A percentile compares a stretch with the other conserved stretches of the same genome.
phyloP scores from a whole-genome alignment of 768 basidiomycete species.

The Suillus plorans region DNA sequence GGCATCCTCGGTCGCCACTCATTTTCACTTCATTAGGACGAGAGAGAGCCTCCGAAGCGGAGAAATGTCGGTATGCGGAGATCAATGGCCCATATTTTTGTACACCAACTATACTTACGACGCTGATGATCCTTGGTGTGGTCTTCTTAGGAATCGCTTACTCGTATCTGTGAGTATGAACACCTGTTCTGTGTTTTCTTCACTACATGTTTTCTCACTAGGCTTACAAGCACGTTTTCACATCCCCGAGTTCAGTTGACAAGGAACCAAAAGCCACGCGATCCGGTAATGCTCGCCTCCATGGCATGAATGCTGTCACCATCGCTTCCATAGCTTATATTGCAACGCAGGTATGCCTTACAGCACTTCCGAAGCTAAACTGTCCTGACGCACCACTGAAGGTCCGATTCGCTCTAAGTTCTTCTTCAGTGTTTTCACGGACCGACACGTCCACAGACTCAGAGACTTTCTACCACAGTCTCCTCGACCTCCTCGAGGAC shows the following conservation, averaged over 20 bases:
- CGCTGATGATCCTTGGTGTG: conserved; percentile 25
- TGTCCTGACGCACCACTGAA: not conserved
- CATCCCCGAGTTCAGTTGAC: conserved; percentile 29
- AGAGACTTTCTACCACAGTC: too few relatives aligned
- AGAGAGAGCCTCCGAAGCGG: conserved; percentile 10
- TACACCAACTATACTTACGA: conserved; percentile 20
- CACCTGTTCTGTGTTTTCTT: too few relatives aligned
- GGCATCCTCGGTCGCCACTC: not conserved
- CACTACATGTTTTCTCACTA: conserved; percentile 5
- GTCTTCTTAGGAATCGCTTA: conserved; percentile 20
- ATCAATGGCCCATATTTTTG: conserved; percentile 29
- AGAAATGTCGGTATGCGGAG: conserved; percentile 16
- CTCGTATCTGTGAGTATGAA: conserved; percentile 18
- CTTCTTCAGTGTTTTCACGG: conserved; percentile 16
- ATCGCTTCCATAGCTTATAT: conserved; percentile 22
- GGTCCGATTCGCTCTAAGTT: conserved; percentile 20
- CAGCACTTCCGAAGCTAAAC: not conserved
- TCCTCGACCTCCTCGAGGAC: too few relatives aligned
- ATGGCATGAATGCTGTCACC: too few relatives aligned
- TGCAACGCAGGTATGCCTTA: conserved; percentile 15
- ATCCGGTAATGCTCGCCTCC: not conserved
- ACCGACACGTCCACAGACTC: not conserved
- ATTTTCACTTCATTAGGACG: not conserved
- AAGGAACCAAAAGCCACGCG: conserved; percentile 24
- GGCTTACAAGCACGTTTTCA: conserved; percentile 31